Conservation (phyloP, 148 eudicot species). For the Diospyros lotus region DNA sequence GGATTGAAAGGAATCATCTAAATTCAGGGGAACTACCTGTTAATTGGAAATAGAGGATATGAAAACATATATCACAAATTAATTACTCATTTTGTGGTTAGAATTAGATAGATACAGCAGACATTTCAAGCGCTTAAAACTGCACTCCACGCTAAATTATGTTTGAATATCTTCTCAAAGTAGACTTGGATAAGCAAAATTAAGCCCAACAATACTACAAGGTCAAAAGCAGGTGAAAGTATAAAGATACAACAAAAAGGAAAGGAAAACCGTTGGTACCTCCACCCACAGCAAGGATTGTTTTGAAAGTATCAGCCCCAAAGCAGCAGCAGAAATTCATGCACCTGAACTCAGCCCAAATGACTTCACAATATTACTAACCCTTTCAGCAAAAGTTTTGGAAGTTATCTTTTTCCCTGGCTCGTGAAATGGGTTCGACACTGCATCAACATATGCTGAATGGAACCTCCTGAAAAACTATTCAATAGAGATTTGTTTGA, state of each 20-base stretch:
- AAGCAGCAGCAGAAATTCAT: constrained; percentile 22
- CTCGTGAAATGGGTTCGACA: constrained; percentile 95
- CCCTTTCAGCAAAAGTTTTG: constrained; percentile 73
- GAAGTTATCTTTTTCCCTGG: constrained; percentile 99
- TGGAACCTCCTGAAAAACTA: constrained; percentile 96
- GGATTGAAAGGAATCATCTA: too few relatives aligned
- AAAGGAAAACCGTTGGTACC: neutral
- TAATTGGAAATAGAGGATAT: neutral
- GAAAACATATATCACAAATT: neutral
- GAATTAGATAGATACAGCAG: neutral
- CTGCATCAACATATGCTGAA: constrained; percentile 91
- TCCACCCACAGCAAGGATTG: neutral
- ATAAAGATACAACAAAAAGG: neutral
- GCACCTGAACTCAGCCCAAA: constrained; percentile 75
- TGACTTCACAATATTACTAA: constrained; percentile 77
- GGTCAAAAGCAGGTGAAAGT: neutral
- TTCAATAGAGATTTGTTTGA: neutral
- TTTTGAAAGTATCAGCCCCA: neutral
- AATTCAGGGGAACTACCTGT: too few relatives aligned
- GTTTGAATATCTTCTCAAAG: neutral
- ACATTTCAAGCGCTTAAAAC: neutral
- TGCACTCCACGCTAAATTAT: neutral
- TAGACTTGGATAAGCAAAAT: neutral
- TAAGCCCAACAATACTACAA: neutral
- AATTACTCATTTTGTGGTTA: too few relatives aligned